phyloP scores from a whole-genome alignment of 2,329 filamentous ascomycete genomes.

The Alternaria gaisen region DNA sequence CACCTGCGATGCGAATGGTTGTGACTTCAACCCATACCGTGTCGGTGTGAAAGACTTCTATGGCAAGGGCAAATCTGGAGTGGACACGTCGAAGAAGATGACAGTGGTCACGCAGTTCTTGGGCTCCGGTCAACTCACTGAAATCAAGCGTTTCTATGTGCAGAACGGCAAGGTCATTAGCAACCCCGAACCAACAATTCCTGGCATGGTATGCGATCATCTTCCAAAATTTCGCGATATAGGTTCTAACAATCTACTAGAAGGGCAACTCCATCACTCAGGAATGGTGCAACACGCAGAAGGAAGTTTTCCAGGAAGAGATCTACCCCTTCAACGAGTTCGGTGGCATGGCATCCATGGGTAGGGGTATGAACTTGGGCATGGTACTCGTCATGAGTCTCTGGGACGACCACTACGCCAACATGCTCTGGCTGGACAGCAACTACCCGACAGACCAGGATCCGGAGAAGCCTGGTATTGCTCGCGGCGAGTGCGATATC shows the following conservation, averaged over 20 bases:
- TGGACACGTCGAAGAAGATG: constrained; percentile 52
- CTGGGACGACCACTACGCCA: constrained; percentile 70
- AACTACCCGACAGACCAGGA: constrained; percentile 62
- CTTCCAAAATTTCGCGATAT: neutral
- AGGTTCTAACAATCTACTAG: neutral
- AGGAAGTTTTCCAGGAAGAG: constrained; percentile 41
- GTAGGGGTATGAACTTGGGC: constrained; percentile 61
- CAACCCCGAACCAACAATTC: constrained; percentile 54
- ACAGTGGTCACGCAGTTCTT: constrained; percentile 61
- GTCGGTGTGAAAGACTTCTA: constrained; percentile 70
- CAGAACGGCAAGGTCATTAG: constrained; percentile 59
- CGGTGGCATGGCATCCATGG: constrained; percentile 66
- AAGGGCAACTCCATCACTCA: constrained; percentile 42
- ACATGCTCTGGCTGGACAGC: constrained; percentile 79
- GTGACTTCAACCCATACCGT: constrained; percentile 67
- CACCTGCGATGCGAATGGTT: constrained; percentile 71
- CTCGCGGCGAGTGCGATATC: constrained; percentile 37
- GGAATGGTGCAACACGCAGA: constrained; percentile 40
- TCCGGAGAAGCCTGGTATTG: constrained; percentile 39
- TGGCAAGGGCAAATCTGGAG: constrained; percentile 59
- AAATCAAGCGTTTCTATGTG: constrained; percentile 59
- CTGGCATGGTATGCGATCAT: constrained; percentile 48
- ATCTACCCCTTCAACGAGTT: constrained; percentile 61
- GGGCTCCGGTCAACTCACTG: constrained; percentile 50
- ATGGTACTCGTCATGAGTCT: constrained; percentile 71